A percentile compares a stretch with the other conserved stretches of the same genome.
Evolutionary conservation across 176 grass and related monocot species (phyloP).

Genomic region (Thinopyrum elongatum): DNA sequence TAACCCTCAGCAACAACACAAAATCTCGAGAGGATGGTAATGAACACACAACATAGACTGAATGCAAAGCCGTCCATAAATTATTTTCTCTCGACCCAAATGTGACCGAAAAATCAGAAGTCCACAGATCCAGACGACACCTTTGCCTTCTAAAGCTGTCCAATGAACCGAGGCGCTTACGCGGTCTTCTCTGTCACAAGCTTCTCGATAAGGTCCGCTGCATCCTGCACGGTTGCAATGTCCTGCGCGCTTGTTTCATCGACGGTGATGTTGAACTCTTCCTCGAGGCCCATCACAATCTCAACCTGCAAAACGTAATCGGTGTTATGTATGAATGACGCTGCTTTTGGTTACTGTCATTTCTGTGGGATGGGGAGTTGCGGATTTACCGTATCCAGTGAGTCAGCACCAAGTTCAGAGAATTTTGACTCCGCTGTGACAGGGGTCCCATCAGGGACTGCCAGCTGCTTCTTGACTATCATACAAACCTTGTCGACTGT

Average conservation of each 20-base stretch:
- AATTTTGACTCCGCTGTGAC: conserved; percentile 62
- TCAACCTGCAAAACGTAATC: conserved; percentile 41
- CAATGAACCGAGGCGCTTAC: neutral
- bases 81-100: neutral
- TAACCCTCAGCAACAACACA: conserved; percentile 26
- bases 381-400: conserved; percentile 56
- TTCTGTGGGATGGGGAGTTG: neutral
- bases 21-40: conserved; percentile 27
- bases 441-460: conserved; percentile 31
- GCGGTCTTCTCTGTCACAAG: conserved; percentile 38
- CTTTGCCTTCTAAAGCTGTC: neutral
- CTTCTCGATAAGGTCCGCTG: conserved; percentile 58
- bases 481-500: conserved; percentile 61
- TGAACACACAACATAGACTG: conserved; percentile 31
- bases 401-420: conserved; percentile 69
- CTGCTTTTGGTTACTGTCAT: neutral
- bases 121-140: neutral
- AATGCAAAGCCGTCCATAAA: conserved; percentile 9
- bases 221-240: conserved; percentile 58
- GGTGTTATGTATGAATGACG: neutral
- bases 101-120: neutral
- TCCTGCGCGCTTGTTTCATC: conserved; percentile 55
- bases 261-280: conserved; percentile 51
- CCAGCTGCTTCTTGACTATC: conserved; percentile 67
- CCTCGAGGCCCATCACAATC: conserved; percentile 64